Evolutionary conservation across 257 asterid species (phyloP), one percentile per base, ranked within the genome.

Genomic region (Gardenia jasminoides): DNA sequence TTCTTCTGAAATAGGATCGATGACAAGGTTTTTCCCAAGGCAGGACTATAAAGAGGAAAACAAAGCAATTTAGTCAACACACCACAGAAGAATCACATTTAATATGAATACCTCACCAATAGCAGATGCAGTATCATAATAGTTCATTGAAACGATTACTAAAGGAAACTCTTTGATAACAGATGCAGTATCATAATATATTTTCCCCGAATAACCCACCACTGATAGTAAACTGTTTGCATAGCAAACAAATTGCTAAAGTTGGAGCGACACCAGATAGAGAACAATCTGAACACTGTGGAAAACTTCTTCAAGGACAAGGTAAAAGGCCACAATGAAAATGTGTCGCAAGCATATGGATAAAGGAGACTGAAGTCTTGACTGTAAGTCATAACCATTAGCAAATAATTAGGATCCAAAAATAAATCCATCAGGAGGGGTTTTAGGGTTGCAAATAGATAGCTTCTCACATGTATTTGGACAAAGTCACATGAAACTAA

Each of bases 1-100:
- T 79, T 96, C 99, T 88, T 92, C 98, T 1, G 92, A 85, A 59
- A 89, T 78, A 1, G 99, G 97, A 82, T 96, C 98, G 3, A 96
- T 90, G 54, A 96, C 87, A 54, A 96, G 91, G 91, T 85, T 88
- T 86, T 89, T 88, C 84, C 97, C 97, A 9, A 91, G 59, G 69
- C 90, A 86, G 17, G 97, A 96, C 99, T 94, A 89, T 8, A 50
- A 52, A 56, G 11, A 74, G 50, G 72, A 10, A 7, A 3, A 56
- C 52, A 33, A 26, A 46, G 28, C 28, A 47, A 12, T 69, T 80
- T 65, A 67, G 71, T 65, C 26, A 72, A 56, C 22, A 52, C 1
- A 36, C 41, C 30, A 39, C 10, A n/a, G 59, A 17, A 46, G 36
- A 70, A 31, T 62, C 52, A 67, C 19, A 11, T 62, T 22, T 54